These are phyloP conservation scores for Casuarina equisetifolia DNA, from an alignment of 306 rosid species.

Conservation along the genomic window DNA sequence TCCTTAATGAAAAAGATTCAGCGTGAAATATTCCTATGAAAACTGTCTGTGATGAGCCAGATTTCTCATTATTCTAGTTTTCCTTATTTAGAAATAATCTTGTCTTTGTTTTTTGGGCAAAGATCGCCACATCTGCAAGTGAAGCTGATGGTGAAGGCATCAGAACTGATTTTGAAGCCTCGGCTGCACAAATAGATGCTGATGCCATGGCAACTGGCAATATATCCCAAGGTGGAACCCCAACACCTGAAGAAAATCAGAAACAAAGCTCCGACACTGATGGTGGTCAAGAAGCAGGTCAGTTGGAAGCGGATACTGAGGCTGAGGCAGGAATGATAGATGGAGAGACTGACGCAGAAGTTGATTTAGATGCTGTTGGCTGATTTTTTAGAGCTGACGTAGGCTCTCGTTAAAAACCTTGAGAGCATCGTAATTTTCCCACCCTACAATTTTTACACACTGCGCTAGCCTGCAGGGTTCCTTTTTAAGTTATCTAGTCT, in stretches of 20 bases:
- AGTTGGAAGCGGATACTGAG: constrained; percentile 79
- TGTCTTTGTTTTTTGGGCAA: constrained; percentile 10
- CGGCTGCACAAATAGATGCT: constrained; percentile 57
- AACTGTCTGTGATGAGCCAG: constrained; percentile 14
- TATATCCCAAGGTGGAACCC: constrained; percentile 59
- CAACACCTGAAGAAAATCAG: constrained; percentile 67
- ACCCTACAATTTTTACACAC: background rate
- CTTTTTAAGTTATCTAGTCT: too few relatives aligned
- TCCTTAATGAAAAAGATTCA: background rate
- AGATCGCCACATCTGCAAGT: constrained; percentile 61
- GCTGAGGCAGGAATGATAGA: constrained; percentile 81
- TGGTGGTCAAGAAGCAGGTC: constrained; percentile 77
- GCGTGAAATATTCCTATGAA: background rate
- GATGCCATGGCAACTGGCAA: constrained; percentile 49
- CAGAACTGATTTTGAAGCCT: constrained; percentile 49
- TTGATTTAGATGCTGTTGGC: constrained; percentile 63
- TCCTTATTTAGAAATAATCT: background rate
- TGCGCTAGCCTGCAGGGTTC: too few relatives aligned
- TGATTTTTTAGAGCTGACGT: constrained; percentile 27
- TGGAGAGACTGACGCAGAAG: constrained; percentile 77
- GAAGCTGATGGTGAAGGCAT: constrained; percentile 74
- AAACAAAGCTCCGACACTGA: constrained; percentile 82
- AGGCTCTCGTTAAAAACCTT: background rate
- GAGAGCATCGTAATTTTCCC: background rate
- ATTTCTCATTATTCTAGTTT: background rate